Conservation (phyloP, 768 basidiomycete genomes). For the Leccinum boreale region DNA sequence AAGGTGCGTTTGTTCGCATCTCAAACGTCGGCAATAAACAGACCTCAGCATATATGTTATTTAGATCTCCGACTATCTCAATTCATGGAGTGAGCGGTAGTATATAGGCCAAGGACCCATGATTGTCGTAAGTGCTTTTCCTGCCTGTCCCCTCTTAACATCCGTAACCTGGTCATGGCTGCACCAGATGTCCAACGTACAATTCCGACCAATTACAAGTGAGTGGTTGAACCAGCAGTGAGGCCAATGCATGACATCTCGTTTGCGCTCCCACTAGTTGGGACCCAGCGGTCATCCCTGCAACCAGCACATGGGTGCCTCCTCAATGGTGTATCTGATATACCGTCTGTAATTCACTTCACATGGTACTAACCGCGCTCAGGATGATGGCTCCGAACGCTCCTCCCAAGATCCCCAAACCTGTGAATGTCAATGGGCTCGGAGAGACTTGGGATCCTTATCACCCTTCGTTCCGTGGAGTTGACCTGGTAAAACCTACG, state of each 20-base stretch:
- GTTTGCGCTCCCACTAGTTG: slow-evolving; percentile 11
- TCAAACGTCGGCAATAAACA: neutral
- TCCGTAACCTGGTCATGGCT: slow-evolving; percentile 15
- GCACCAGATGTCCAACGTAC: slow-evolving; percentile 19
- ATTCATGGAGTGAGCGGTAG: neutral
- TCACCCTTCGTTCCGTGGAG: slow-evolving; percentile 20
- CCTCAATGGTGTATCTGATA: slow-evolving; percentile 19
- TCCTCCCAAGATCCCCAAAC: neutral
- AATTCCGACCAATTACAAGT: slow-evolving; percentile 16
- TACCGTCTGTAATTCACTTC: neutral
- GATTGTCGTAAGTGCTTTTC: neutral
- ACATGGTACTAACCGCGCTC: neutral
- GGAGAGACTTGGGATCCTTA: slow-evolving; percentile 24
- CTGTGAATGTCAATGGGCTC: slow-evolving; percentile 14
- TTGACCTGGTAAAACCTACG: slow-evolving; percentile 17
- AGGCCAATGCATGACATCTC: neutral
- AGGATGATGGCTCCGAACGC: slow-evolving; percentile 22
- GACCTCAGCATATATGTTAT: neutral
- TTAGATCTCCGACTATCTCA: neutral
- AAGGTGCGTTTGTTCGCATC: neutral
- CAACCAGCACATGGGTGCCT: slow-evolving; percentile 25
- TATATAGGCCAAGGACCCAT: neutral
- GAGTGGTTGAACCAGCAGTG: neutral
- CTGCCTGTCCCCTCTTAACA: neutral
- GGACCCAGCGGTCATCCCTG: slow-evolving; percentile 23